Evolutionary conservation across 75 land plant genomes (phyloP).

Genomic region (Chamaecyparis obtusa): DNA sequence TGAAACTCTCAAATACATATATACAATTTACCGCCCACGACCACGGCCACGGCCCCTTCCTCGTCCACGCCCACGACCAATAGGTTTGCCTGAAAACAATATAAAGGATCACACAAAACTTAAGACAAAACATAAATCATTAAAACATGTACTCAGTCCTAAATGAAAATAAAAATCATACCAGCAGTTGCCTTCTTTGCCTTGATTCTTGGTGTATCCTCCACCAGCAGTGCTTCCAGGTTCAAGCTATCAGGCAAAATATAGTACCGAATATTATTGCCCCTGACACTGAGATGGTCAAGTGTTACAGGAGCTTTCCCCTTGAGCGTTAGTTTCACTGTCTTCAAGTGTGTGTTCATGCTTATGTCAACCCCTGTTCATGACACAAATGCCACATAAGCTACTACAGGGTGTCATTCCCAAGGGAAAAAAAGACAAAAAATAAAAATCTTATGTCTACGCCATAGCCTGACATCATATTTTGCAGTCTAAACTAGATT

Average conservation of each 20-base stretch:
- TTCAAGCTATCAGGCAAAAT: conserved; percentile 96
- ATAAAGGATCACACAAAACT: neutral
- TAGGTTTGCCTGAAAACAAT: conserved; percentile 51
- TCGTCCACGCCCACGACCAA: conserved; percentile 81
- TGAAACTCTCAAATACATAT: neutral
- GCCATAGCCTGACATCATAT: neutral
- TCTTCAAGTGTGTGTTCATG: conserved; percentile 95
- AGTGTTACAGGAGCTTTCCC: conserved; percentile 84
- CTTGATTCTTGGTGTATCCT: conserved; percentile 87
- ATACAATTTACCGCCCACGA: conserved; percentile 54
- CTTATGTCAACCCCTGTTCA: conserved; percentile 87
- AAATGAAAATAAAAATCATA: neutral
- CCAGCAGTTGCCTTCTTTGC: conserved; percentile 95
- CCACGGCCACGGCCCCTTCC: conserved; percentile 93
- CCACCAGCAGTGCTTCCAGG: conserved; percentile 80
- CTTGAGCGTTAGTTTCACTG: conserved; percentile 78
- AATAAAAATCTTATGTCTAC: neutral
- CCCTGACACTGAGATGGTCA: conserved; percentile 89
- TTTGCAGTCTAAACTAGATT: neutral
- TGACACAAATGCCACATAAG: neutral
- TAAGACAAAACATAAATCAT: neutral
- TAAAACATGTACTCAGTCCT: neutral
- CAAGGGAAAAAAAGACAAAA: neutral
- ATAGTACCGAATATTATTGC: conserved; percentile 88
- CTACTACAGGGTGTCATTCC: neutral